These are phyloP conservation scores for Calonectria pauciramosa DNA, from an alignment of 2,329 filamentous ascomycete genomes.

Conservation along the genomic window DNA sequence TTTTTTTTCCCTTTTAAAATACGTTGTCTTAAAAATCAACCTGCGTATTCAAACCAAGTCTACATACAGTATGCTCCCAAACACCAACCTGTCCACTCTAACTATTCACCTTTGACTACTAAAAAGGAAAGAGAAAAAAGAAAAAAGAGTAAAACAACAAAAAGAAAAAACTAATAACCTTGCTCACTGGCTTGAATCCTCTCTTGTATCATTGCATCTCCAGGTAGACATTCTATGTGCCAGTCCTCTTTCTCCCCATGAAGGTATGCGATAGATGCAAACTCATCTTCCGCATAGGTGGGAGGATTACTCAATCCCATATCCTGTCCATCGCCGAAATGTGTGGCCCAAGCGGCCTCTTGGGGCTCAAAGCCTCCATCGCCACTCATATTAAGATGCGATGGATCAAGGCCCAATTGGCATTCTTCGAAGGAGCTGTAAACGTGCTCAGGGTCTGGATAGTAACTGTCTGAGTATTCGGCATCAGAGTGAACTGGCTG, in stretches of 20 bases:
- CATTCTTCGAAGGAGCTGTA: background rate
- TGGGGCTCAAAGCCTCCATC: background rate
- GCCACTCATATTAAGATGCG: background rate
- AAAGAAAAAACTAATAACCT: background rate
- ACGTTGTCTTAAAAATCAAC: background rate
- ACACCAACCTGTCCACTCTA: background rate
- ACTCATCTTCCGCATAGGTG: background rate
- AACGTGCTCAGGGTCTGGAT: background rate
- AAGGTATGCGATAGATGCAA: background rate
- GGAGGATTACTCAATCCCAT: background rate
- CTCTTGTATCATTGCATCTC: slow-evolving; percentile 47
- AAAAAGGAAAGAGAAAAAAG: background rate
- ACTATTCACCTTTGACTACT: background rate
- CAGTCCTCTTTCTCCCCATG: slow-evolving; percentile 45
- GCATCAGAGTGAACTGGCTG: slow-evolving; percentile 4
- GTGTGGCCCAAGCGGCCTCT: background rate
- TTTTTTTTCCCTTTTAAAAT: background rate
- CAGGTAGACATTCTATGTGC: slow-evolving; percentile 52
- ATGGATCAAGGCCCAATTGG: background rate
- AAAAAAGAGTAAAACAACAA: background rate
- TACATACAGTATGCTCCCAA: background rate
- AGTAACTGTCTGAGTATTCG: slow-evolving; percentile 30
- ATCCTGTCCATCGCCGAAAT: background rate
- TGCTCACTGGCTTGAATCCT: slow-evolving; percentile 50
- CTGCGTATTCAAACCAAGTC: background rate